Evolutionary conservation across 2,329 filamentous ascomycete genomes (phyloP), one percentile per base, ranked within the genome.

Genomic region (Trichoderma hamatum): DNA sequence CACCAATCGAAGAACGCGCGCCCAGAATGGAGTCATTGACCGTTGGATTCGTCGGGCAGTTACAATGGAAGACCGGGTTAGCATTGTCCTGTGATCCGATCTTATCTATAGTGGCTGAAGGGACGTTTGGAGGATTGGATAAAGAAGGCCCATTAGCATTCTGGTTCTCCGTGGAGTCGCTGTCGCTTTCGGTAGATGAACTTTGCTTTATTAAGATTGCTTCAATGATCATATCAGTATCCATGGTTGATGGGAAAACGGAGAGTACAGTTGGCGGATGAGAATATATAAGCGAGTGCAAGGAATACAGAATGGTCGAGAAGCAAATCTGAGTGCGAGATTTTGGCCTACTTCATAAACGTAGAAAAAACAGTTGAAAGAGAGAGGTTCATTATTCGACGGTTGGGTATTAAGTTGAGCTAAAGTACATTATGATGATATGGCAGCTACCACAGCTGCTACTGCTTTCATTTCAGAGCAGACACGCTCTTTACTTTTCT

Each of bases 171-270:
- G 16, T 9, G 19, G 39, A 7, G 2, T 10, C 16, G 39, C 39
- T 10, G n/a, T 43, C 39, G 19, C 6, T 43, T 43, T 43, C 9
- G 39, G 39, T 9, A 9, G 39, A 43, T 43, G 39, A 10, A n/a
- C 19, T 9, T 9, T n/a, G 6, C 39, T n/a, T 3, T n/a, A 9
- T 3, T n/a, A 2, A n/a, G 19, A 3, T 9, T n/a, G 3, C 1
- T 7, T 28, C 24, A n/a, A n/a, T n/a, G n/a, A n/a, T n/a, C n/a
- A n/a, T n/a, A n/a, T n/a, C n/a, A n/a, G n/a, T n/a, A n/a, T 2
- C 14, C 51, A 54, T 54, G 24, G 14, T 21, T 24, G n/a, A 10
- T 11, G 21, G 19, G 46, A 13, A 1, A 13, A 24, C 9, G n/a
- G 9, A 32, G 13, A 32, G 16, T 10, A 32, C 10, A 19, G 16